phyloP scores from a whole-genome alignment of 352 stramenopile species.

The Globisporangium apiculatum region DNA sequence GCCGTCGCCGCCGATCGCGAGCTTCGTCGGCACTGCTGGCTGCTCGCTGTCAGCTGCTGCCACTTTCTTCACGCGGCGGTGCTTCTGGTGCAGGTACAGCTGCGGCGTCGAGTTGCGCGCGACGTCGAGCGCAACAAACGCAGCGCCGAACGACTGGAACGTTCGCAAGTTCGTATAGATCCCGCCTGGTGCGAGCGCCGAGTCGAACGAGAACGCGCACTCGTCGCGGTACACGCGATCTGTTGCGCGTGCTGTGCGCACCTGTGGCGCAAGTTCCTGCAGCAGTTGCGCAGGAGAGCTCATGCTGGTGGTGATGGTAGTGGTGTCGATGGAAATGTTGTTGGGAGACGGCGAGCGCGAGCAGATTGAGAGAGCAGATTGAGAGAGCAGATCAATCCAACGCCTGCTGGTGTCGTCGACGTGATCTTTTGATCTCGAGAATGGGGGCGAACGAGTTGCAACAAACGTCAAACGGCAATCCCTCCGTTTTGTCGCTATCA shows the following conservation, averaged over 20 bases:
- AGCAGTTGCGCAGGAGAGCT: constrained; percentile 6
- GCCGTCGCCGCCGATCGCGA: constrained; percentile 94
- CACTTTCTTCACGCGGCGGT: constrained; percentile 24
- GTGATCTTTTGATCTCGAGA: neutral
- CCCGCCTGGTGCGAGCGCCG: constrained; percentile 46
- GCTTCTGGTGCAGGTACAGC: constrained; percentile 77
- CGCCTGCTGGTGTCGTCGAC: no score
- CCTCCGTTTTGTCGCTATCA: constrained; percentile 7
- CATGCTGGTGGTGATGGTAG: neutral
- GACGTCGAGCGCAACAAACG: constrained; percentile 54
- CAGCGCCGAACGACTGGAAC: constrained; percentile 89
- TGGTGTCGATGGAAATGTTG: no score
- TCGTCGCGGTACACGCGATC: constrained; percentile 95
- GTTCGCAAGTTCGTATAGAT: constrained; percentile 92
- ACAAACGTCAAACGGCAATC: neutral
- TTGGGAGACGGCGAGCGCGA: no score
- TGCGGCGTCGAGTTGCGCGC: constrained; percentile 17
- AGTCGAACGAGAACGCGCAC: constrained; percentile 97
- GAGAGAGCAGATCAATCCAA: no score
- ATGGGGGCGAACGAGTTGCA: neutral
- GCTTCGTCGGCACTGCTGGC: constrained; percentile 65
- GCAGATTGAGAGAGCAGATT: no score
- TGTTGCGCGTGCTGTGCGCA: constrained; percentile 41
- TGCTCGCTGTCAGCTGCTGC: neutral
- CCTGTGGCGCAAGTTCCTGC: constrained; percentile 21